phyloP scores from a whole-genome alignment of 768 basidiomycete genomes.

The Daedalea quercina region DNA sequence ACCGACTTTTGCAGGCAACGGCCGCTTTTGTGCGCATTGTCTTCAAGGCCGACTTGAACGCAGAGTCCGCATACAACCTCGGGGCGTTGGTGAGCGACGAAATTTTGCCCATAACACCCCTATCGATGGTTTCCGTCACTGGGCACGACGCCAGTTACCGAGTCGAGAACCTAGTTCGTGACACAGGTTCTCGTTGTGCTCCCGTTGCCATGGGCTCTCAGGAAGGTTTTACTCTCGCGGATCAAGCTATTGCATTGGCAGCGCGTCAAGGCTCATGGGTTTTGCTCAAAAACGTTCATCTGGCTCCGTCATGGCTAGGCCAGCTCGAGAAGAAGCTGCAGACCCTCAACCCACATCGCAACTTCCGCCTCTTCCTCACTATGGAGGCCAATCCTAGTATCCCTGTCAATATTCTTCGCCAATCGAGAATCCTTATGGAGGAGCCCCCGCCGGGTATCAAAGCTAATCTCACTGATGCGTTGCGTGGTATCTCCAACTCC shows the following conservation, averaged over 20 bases:
- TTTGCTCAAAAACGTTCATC: conserved; percentile 93
- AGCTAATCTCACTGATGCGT: conserved; percentile 89
- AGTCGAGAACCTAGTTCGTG: conserved; percentile 81
- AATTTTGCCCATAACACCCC: conserved; percentile 71
- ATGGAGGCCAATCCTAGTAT: conserved; percentile 96
- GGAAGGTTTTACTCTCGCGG: conserved; percentile 93
- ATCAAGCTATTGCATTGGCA: conserved; percentile 91
- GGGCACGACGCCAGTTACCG: conserved; percentile 99
- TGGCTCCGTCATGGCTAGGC: conserved; percentile 92
- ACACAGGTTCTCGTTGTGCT: conserved; percentile 67
- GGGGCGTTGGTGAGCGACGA: conserved; percentile 73
- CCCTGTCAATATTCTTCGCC: conserved; percentile 93
- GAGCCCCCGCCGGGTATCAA: conserved; percentile 97
- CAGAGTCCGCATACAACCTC: conserved; percentile 70
- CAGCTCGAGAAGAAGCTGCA: conserved; percentile 96
- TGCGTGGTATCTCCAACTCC: conserved; percentile 62
- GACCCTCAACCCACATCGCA: conserved; percentile 80
- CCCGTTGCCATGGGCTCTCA: conserved; percentile 98
- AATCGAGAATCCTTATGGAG: conserved; percentile 96
- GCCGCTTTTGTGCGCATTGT: conserved; percentile 66
- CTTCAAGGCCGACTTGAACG: conserved; percentile 76
- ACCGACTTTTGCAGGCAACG: conserved; percentile 82
- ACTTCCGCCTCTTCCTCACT: conserved; percentile 95
- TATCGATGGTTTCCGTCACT: conserved; percentile 88
- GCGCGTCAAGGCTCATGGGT: conserved; percentile 96